phyloP scores from a whole-genome alignment of 2,329 filamentous ascomycete species.

The Arthrobotrys megalospora region DNA sequence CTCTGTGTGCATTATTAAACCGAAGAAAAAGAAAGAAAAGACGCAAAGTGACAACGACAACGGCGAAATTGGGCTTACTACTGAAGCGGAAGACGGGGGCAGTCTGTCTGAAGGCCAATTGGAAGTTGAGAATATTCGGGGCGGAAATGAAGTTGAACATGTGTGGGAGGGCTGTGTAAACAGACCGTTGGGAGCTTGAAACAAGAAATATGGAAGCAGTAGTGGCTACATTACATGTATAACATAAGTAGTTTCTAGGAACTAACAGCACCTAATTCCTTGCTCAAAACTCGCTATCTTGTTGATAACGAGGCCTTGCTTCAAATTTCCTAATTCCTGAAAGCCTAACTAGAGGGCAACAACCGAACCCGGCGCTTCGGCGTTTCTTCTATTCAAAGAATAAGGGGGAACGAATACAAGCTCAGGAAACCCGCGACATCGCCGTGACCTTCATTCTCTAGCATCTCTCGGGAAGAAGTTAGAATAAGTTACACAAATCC shows the following conservation, averaged over 20 bases:
- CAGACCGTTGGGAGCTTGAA: not conserved
- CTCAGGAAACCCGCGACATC: too few species aligned
- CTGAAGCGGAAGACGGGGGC: not conserved
- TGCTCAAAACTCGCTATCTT: not conserved
- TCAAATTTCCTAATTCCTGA: not conserved
- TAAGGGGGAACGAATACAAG: too few species aligned
- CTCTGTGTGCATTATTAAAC: slow-evolving; percentile 46
- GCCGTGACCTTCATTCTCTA: too few species aligned
- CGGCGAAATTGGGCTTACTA: not conserved
- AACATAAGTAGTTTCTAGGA: not conserved
- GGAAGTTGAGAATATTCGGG: too few species aligned
- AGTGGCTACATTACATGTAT: not conserved
- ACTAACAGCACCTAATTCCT: not conserved
- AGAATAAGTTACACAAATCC: too few species aligned
- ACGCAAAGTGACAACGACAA: too few species aligned
- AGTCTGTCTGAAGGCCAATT: not conserved
- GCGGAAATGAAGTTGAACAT: too few species aligned
- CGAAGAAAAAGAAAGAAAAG: slow-evolving; percentile 20
- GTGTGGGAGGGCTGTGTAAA: too few species aligned
- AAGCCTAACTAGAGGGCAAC: not conserved
- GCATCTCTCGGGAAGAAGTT: too few species aligned
- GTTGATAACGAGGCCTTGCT: not conserved
- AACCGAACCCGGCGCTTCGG: too few species aligned
- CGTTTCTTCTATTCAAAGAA: too few species aligned
- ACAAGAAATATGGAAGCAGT: not conserved